Base-by-base conservation (phyloP, 2,329 filamentous ascomycete genomes). In the Neospermospora avenae region DNA sequence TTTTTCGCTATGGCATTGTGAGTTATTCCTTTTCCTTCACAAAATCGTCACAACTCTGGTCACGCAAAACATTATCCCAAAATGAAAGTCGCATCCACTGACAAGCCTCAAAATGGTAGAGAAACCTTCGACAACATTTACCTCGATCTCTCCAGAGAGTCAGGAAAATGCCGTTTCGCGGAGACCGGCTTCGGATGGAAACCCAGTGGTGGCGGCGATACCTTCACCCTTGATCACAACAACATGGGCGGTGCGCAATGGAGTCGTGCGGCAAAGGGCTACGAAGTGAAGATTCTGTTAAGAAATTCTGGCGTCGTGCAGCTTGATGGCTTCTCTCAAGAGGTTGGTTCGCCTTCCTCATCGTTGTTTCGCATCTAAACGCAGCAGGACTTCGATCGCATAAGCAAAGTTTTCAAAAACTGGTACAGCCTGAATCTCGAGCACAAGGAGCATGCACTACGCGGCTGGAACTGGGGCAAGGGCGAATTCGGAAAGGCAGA, bases 401-500 rank as follows among this genome's bases (percentile, higher is more conserved):
- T 97, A 14, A 84, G 81, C 77, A 97, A 96, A 75, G 85, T 95
- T 68, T 97, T 99, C 83, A 98, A 97, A 79, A 90, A 93, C 72
- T 98, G 93, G 91, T 99, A 98, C 77, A 95, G 91, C 77, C 89
- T 95, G 71, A 92, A 87, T 70, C 83, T 99, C 61, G 93, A 98
- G 74, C 90, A 85, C 74, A 91, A 91, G 75, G 95, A 99, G 76
- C 95, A 98, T 75, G 92, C 95, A 24, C 80, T 99, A 61, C 87
- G 95, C 68, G 95, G 95, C 59, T 99, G 95, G 95, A 99, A 99
- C 75, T 99, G 95, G 96, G 95, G 95, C 71, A 99, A 98, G 77
- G 91, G 91, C 65, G 95, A 99, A 71, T 96, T 99, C 74, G 88
- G 89, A 63, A 96, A 98, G 77, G 89, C 92, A 57, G 95, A 99